phyloP scores from a whole-genome alignment of 1,139 yeast genomes.

The Candida neerlandica region DNA sequence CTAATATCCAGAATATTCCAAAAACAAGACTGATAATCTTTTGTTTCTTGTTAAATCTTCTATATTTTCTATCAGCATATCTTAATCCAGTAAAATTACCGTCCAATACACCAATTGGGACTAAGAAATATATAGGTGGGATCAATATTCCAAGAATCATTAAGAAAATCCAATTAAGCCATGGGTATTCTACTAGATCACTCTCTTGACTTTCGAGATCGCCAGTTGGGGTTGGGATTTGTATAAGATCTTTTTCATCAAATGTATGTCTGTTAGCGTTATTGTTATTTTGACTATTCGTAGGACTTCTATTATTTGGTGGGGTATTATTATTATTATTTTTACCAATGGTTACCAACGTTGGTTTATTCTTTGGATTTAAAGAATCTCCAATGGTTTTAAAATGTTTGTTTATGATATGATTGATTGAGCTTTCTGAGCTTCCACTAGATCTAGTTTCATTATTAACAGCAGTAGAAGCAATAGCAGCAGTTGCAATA shows the following conservation, averaged over 20 bases:
- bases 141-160: slow-evolving; percentile 34
- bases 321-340: not conserved
- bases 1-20: slow-evolving; percentile 38
- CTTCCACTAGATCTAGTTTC: slow-evolving; percentile 4
- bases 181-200: slow-evolving; percentile 15
- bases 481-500: not conserved
- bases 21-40: slow-evolving; percentile 32
- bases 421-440: slow-evolving; percentile 3
- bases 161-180: slow-evolving; percentile 23
- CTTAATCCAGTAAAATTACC: slow-evolving; percentile 24
- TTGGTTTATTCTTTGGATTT: not conserved
- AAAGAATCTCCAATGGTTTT: slow-evolving; percentile 3
- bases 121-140: slow-evolving; percentile 39
- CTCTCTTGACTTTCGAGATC: slow-evolving; percentile 24
- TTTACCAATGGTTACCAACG: not conserved
- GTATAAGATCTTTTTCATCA: slow-evolving; percentile 5
- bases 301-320: not conserved
- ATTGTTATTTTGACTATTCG: not conserved
- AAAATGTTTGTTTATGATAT: slow-evolving; percentile 5
- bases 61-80: slow-evolving; percentile 10
- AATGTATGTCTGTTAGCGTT: not conserved
- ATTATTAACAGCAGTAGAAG: slow-evolving; percentile 1
- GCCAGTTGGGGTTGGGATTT: not conserved
- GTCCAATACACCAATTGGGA: slow-evolving; percentile 39
- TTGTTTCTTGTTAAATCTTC: slow-evolving; percentile 31